These are phyloP conservation scores for Neofusicoccum laricinum DNA, from an alignment of 2,329 filamentous ascomycete species.

Conservation along the genomic window DNA sequence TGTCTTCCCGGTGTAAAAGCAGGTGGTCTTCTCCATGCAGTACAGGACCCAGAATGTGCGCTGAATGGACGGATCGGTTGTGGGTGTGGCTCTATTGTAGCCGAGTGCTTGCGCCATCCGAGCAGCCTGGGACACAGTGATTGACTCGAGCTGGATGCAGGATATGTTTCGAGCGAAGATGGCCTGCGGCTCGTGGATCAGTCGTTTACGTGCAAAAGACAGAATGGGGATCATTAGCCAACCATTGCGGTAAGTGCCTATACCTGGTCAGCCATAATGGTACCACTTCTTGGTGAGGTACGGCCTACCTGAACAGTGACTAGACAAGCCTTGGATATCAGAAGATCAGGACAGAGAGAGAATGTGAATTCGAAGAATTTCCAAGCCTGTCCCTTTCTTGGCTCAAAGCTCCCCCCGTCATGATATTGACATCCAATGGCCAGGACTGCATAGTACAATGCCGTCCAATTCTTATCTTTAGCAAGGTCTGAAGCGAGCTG, in stretches of 20 bases:
- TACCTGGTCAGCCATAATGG: too few relatives aligned
- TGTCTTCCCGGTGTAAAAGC: constrained; percentile 29
- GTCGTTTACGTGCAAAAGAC: fast-evolving
- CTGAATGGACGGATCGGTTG: constrained; percentile 19
- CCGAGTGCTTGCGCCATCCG: constrained; percentile 33
- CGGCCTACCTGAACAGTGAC: constrained; percentile 21
- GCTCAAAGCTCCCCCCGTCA: constrained; percentile 38
- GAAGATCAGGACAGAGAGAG: constrained; percentile 34
- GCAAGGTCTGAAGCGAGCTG: constrained; percentile 26
- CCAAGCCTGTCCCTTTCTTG: constrained; percentile 40
- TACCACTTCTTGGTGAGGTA: too few relatives aligned
- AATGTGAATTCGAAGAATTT: constrained; percentile 39
- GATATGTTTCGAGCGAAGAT: constrained; percentile 37
- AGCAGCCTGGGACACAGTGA: constrained; percentile 31
- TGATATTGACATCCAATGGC: constrained; percentile 39
- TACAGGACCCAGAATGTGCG: constrained; percentile 43
- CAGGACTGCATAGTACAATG: constrained; percentile 39
- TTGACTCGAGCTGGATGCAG: constrained; percentile 34
- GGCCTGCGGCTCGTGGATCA: constrained; percentile 17
- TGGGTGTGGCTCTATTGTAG: constrained; percentile 27
- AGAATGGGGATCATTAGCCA: neutral
- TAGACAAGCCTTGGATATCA: constrained; percentile 25
- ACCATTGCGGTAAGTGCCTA: constrained; percentile 25
- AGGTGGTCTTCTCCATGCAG: constrained; percentile 36
- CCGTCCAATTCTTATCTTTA: constrained; percentile 33